Evolutionary conservation across 768 basidiomycete species (phyloP).

Genomic region (Arthromyces matolae): DNA sequence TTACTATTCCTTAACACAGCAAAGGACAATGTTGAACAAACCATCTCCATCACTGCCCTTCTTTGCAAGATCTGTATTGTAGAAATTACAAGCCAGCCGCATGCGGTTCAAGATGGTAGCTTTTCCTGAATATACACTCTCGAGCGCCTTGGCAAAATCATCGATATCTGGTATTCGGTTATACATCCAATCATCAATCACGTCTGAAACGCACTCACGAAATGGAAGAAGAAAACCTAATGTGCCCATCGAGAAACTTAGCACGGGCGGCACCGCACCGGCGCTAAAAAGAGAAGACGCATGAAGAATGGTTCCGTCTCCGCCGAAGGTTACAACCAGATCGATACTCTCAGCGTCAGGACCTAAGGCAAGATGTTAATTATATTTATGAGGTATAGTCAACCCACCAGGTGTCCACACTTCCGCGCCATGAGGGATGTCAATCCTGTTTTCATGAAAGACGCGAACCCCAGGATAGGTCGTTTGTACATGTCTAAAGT

Average conservation of each 20-base stretch:
- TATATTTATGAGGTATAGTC: background rate
- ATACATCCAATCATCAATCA: background rate
- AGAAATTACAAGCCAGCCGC: slow-evolving; percentile 82
- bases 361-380: slow-evolving; percentile 23
- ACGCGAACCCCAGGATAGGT: slow-evolving; percentile 60
- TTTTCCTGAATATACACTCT: slow-evolving; percentile 74
- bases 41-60: slow-evolving; percentile 59
- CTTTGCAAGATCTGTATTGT: slow-evolving; percentile 53
- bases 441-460: slow-evolving; percentile 62
- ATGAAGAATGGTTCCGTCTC: slow-evolving; percentile 93
- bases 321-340: slow-evolving; percentile 87
- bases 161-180: slow-evolving; percentile 66
- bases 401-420: slow-evolving; percentile 62
- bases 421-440: slow-evolving; percentile 61
- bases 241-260: slow-evolving; percentile 91
- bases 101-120: slow-evolving; percentile 85
- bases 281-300: slow-evolving; percentile 87
- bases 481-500: slow-evolving; percentile 49
- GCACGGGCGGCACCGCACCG: slow-evolving; percentile 88
- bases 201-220: slow-evolving; percentile 50
- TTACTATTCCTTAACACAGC: slow-evolving; percentile 6
- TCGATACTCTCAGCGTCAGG: slow-evolving; percentile 64
- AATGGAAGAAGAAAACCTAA: slow-evolving; percentile 92
- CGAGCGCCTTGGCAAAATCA: slow-evolving; percentile 75
- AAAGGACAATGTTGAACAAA: slow-evolving; percentile 24